phyloP scores from a whole-genome alignment of 208 protist species.

The Acanthamoeba healyi region DNA sequence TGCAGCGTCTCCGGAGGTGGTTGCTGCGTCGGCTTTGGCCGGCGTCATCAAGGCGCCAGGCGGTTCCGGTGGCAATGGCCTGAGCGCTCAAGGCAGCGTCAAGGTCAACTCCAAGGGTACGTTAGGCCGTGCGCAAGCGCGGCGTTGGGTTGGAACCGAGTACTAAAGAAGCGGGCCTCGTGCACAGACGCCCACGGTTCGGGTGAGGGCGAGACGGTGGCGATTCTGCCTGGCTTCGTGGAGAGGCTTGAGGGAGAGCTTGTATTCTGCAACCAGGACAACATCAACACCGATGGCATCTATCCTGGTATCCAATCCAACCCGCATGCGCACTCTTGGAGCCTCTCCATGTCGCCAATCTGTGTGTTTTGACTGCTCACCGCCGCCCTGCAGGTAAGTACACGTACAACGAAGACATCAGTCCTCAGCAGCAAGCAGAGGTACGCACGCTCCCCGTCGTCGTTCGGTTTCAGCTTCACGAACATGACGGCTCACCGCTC shows the following conservation, averaged over 20 bases:
- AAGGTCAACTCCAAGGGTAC: slow-evolving; percentile 59
- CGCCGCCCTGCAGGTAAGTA: slow-evolving; percentile 85
- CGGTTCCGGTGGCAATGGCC: not conserved
- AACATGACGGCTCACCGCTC: not conserved
- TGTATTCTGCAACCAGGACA: slow-evolving; percentile 86
- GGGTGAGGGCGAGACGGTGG: not conserved
- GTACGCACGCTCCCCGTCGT: not conserved
- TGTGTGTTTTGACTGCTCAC: too few relatives aligned
- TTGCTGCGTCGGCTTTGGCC: slow-evolving; percentile 86
- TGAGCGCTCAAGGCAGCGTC: not conserved
- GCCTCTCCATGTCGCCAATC: not conserved
- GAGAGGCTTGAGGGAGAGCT: slow-evolving; percentile 74
- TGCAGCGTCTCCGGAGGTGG: slow-evolving; percentile 88
- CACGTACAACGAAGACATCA: slow-evolving; percentile 88
- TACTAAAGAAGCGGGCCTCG: too few relatives aligned
- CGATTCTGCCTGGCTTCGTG: slow-evolving; percentile 81
- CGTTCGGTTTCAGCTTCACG: not conserved
- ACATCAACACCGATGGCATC: slow-evolving; percentile 90
- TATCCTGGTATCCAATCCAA: slow-evolving; percentile 80
- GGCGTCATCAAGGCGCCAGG: slow-evolving; percentile 83
- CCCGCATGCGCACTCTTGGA: not conserved
- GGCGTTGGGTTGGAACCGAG: too few relatives aligned
- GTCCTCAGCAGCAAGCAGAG: slow-evolving; percentile 78
- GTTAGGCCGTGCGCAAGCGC: too few relatives aligned
- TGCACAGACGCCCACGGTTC: not conserved